Conservation (phyloP, 192 early-diverging fungal genomes). For the Lobosporangium transversale region DNA sequence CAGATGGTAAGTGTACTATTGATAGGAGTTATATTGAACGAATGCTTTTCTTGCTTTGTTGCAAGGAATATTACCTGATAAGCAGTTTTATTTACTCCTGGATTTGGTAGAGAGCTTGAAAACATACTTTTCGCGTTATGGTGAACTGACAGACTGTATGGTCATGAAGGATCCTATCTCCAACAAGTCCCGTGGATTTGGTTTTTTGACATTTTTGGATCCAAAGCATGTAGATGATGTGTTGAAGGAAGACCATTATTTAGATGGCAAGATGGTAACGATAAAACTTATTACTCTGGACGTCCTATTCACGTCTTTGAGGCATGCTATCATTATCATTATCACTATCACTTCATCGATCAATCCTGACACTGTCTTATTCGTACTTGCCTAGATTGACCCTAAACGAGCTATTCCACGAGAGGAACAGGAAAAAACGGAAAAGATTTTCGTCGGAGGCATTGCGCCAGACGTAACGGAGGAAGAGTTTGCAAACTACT, state of each 20-base stretch:
- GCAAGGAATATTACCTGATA: too few relatives aligned
- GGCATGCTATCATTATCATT: too few relatives aligned
- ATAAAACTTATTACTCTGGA: too few relatives aligned
- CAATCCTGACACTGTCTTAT: too few relatives aligned
- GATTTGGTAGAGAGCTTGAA: slow-evolving; percentile 73
- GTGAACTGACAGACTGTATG: slow-evolving; percentile 75
- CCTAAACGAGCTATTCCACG: slow-evolving; percentile 78
- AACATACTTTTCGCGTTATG: slow-evolving; percentile 76
- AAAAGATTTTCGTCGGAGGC: slow-evolving; percentile 96
- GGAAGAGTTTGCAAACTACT: slow-evolving; percentile 85
- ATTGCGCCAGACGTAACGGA: slow-evolving; percentile 88
- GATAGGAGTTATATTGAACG: too few relatives aligned
- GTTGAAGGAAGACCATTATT: slow-evolving; percentile 70
- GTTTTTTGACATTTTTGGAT: slow-evolving; percentile 79
- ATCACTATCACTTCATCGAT: background rate
- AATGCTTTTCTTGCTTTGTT: too few relatives aligned
- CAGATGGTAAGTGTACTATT: slow-evolving; percentile 75
- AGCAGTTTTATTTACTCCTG: too few relatives aligned
- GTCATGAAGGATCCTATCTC: slow-evolving; percentile 81
- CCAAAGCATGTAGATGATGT: slow-evolving; percentile 70
- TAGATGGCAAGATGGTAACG: slow-evolving; percentile 85
- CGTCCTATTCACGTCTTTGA: too few relatives aligned
- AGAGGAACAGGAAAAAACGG: slow-evolving; percentile 79
- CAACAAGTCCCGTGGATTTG: slow-evolving; percentile 78
- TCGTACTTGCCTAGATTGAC: slow-evolving; percentile 78